phyloP scores from a whole-genome alignment of 2,329 filamentous ascomycete genomes.

The Neonectria ditissima region DNA sequence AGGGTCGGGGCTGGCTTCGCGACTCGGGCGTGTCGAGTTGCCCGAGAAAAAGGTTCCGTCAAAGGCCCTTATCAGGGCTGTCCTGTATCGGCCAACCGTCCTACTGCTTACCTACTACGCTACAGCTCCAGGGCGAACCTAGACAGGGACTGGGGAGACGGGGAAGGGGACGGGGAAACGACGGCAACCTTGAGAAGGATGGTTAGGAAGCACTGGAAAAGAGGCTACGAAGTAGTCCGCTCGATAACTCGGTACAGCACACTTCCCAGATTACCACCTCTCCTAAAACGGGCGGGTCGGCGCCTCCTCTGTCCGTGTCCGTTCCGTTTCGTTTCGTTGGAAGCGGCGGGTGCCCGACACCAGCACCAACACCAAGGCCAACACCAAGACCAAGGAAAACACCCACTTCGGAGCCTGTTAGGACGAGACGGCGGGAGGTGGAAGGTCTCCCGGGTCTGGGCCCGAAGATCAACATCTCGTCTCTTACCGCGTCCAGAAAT shows the following conservation, averaged over 20 bases:
- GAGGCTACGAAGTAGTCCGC: too few relatives aligned
- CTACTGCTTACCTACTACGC: conserved; percentile 17
- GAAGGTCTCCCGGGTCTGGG: conserved; percentile 13
- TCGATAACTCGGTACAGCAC: background rate
- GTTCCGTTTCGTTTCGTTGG: conserved; percentile 12
- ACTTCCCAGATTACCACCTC: background rate
- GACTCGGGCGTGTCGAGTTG: conserved; percentile 9
- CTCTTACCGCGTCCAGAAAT: background rate
- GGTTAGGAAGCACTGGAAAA: conserved; percentile 11
- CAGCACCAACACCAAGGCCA: background rate
- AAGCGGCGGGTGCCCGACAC: conserved; percentile 13
- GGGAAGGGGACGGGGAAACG: conserved; percentile 16
- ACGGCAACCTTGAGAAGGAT: conserved; percentile 27
- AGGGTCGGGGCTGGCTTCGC: background rate
- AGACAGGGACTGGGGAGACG: conserved; percentile 24
- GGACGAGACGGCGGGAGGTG: conserved; percentile 7
- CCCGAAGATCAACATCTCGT: conserved; percentile 19
- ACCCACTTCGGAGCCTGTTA: conserved; percentile 1
- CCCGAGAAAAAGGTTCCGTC: conserved; percentile 8
- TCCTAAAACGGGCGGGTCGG: conserved; percentile 9
- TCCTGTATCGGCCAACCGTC: conserved; percentile 17
- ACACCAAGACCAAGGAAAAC: too few relatives aligned
- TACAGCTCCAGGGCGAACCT: conserved; percentile 25
- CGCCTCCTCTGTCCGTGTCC: conserved; percentile 5
- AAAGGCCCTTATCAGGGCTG: conserved; percentile 15